Evolutionary conservation across 2,329 filamentous ascomycete species (phyloP).

Genomic region (Magnaporthales sp.): DNA sequence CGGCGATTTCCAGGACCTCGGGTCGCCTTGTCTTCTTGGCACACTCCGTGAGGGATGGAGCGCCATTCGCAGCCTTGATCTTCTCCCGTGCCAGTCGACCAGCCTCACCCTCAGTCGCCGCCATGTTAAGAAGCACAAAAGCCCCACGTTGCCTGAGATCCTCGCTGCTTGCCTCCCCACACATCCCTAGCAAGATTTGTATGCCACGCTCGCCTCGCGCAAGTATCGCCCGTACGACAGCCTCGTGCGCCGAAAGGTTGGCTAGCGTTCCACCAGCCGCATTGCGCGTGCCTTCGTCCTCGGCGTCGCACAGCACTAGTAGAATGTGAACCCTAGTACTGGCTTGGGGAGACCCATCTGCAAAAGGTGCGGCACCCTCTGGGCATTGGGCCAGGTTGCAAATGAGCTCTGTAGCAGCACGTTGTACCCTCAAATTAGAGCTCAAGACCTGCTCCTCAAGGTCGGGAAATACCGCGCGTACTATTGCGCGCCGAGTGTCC

Average conservation of each 20-base stretch:
- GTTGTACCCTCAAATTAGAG: slow-evolving; percentile 65
- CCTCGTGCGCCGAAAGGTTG: slow-evolving; percentile 70
- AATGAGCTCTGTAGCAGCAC: slow-evolving; percentile 78
- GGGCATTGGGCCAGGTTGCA: slow-evolving; percentile 78
- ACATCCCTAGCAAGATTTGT: slow-evolving; percentile 71
- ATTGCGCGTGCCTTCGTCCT: slow-evolving; percentile 68
- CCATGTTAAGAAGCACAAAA: slow-evolving; percentile 66
- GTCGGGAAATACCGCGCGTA: slow-evolving; percentile 63
- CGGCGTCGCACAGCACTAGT: slow-evolving; percentile 77
- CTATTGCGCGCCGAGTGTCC: slow-evolving; percentile 57
- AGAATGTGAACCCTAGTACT: slow-evolving; percentile 72
- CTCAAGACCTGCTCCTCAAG: slow-evolving; percentile 80
- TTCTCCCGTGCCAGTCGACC: slow-evolving; percentile 52
- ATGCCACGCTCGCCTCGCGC: slow-evolving; percentile 59
- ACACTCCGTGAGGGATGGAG: slow-evolving; percentile 60
- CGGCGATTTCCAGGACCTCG: slow-evolving; percentile 62
- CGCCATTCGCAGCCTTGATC: slow-evolving; percentile 52
- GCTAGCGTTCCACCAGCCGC: slow-evolving; percentile 86
- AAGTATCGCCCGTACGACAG: slow-evolving; percentile 62
- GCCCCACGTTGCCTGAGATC: slow-evolving; percentile 64
- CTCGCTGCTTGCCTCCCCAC: slow-evolving; percentile 57
- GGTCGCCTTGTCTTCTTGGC: slow-evolving; percentile 60
- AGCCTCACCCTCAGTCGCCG: slow-evolving; percentile 55
- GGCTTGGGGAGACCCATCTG: slow-evolving; percentile 53
- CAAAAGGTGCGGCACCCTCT: slow-evolving; percentile 59